phyloP scores from a whole-genome alignment of 768 basidiomycete genomes.

The Antrodiella citrinella region DNA sequence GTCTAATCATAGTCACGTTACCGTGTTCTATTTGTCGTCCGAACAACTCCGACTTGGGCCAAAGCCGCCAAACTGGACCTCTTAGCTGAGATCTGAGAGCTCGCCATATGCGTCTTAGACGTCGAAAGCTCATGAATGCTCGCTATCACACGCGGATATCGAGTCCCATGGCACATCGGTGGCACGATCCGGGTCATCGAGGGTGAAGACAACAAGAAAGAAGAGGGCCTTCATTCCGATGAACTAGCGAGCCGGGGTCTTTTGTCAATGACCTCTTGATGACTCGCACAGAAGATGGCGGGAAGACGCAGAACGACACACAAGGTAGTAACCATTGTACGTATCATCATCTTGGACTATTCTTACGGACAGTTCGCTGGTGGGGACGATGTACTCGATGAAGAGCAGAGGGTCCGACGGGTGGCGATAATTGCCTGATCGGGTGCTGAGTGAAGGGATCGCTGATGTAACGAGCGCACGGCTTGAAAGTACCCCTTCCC shows the following conservation, averaged over 20 bases:
- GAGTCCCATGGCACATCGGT: neutral
- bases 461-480: neutral
- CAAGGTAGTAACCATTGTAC: neutral
- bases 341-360: neutral
- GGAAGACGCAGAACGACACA: neutral
- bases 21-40: neutral
- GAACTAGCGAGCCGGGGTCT: neutral
- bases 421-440: too few species aligned
- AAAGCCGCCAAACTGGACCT: neutral
- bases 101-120: neutral
- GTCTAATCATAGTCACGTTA: neutral
- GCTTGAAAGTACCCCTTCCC: neutral
- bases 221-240: neutral
- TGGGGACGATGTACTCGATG: neutral
- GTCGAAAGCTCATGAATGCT: neutral
- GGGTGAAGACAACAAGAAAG: neutral
- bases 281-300: neutral
- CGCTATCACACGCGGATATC: neutral
- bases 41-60: neutral
- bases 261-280: neutral
- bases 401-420: neutral
- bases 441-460: neutral
- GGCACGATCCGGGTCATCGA: neutral
- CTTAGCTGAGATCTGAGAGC: neutral
- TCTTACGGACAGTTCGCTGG: neutral